Percentiles rank a stretch among this genome's conserved stretches.
phyloP scores from a whole-genome alignment of 2,329 filamentous ascomycete genomes.

The Aspergillus arachidicola region DNA sequence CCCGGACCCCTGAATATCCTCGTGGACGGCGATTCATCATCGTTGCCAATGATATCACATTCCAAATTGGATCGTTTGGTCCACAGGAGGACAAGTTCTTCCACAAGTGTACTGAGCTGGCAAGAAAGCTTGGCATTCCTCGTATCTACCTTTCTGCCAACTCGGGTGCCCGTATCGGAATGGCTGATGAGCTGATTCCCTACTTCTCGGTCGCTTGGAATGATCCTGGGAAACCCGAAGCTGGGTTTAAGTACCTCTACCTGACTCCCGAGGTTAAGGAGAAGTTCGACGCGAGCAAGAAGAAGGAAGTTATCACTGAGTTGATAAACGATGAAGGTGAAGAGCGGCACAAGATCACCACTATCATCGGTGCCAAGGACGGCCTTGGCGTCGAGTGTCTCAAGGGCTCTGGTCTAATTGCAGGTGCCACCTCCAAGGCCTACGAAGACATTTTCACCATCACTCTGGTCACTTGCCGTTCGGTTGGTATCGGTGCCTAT shows the following conservation, averaged over 20 bases:
- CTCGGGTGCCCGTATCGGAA: slow-evolving; percentile 94
- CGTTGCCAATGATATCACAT: slow-evolving; percentile 98
- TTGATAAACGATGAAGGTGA: slow-evolving; percentile 83
- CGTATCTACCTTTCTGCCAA: slow-evolving; percentile 98
- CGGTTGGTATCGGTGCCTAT: slow-evolving; percentile 98
- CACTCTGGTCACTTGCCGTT: slow-evolving; percentile 95
- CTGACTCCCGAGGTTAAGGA: slow-evolving; percentile 83
- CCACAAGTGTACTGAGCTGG: slow-evolving; percentile 97
- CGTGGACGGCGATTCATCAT: slow-evolving; percentile 90
- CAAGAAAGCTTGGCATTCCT: slow-evolving; percentile 89
- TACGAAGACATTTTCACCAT: slow-evolving; percentile 99
- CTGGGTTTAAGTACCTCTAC: slow-evolving; percentile 97
- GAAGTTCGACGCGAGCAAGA: slow-evolving; percentile 77
- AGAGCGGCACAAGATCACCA: slow-evolving; percentile 89
- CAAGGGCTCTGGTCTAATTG: slow-evolving; percentile 95
- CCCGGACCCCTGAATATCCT: slow-evolving; percentile 93
- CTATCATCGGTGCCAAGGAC: slow-evolving; percentile 89
- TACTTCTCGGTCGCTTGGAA: slow-evolving; percentile 99
- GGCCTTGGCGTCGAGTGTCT: slow-evolving; percentile 97
- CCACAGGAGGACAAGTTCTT: slow-evolving; percentile 98
- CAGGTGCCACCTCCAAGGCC: slow-evolving; percentile 91
- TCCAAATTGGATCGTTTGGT: slow-evolving; percentile 97
- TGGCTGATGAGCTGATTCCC: slow-evolving; percentile 95
- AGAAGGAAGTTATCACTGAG: slow-evolving; percentile 82
- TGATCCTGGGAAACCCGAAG: slow-evolving; percentile 74